phyloP scores from a whole-genome alignment of 805 yeast genomes.

The Isabelozyma gotoi region DNA sequence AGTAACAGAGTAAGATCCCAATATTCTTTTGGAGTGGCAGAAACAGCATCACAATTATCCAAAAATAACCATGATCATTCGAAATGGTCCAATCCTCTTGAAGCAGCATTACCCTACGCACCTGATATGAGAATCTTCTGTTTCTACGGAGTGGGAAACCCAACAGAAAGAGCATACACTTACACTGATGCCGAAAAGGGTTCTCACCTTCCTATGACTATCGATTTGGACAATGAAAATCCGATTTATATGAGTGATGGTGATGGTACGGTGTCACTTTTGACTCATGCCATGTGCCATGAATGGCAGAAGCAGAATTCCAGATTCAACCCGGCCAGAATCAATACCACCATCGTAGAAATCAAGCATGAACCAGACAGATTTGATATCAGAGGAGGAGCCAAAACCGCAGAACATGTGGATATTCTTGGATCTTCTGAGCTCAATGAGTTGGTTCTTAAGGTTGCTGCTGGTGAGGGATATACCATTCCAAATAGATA shows the following conservation, averaged over 20 bases:
- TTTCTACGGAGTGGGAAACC: slow-evolving; percentile 95
- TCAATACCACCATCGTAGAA: slow-evolving; percentile 78
- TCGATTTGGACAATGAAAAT: slow-evolving; percentile 58
- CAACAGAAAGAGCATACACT: slow-evolving; percentile 90
- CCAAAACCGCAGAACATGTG: slow-evolving; percentile 96
- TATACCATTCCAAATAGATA: slow-evolving; percentile 59
- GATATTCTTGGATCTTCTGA: slow-evolving; percentile 94
- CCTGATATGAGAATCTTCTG: slow-evolving; percentile 88
- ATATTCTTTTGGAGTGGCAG: slow-evolving; percentile 79
- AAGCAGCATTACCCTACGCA: slow-evolving; percentile 88
- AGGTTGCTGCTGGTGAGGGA: slow-evolving; percentile 82
- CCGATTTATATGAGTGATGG: slow-evolving; percentile 88
- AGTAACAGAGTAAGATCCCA: slow-evolving; percentile 59
- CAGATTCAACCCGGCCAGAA: slow-evolving; percentile 76
- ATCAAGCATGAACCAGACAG: slow-evolving; percentile 90
- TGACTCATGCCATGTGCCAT: slow-evolving; percentile 89
- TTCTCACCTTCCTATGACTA: slow-evolving; percentile 62
- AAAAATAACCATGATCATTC: slow-evolving; percentile 67
- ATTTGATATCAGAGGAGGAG: slow-evolving; percentile 95
- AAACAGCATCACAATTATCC: slow-evolving; percentile 54
- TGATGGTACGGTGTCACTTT: slow-evolving; percentile 89
- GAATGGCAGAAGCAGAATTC: slow-evolving; percentile 73
- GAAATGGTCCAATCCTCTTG: slow-evolving; percentile 95
- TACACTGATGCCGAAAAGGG: slow-evolving; percentile 64
- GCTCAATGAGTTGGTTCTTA: slow-evolving; percentile 79